Evolutionary conservation across 805 yeast genomes (phyloP), one percentile per base, ranked within the genome.

Genomic region (Suhomyces sp.): DNA sequence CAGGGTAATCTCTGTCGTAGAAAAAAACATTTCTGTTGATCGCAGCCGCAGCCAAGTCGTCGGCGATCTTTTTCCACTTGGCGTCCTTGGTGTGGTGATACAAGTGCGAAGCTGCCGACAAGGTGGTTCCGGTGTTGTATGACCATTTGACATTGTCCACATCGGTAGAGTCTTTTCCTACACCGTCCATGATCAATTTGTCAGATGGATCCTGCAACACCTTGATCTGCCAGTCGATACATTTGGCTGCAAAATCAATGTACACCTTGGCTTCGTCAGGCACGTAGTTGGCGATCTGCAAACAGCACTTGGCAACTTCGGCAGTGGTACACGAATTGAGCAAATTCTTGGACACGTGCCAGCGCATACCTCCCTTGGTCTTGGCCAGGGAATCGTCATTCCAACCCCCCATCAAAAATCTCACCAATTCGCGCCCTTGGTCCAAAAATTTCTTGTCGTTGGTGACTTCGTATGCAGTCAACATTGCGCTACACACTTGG

Each of bases 401-500:
- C 80, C 84, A 78, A 19, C 90, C 90, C 9, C 85, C 83, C 81
- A 84, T 80, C 55, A 86, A 65, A 58, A 85, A 85, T 41, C 82
- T 65, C 51, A 79, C 83, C 58, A 83, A 71, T 56, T 82, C 86
- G 47, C 81, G 72, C 6, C 84, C 87, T 57, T 73, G 72, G 57
- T 79, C 82, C 54, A 86, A 69, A 60, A 73, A 82, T 44, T 70
- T 69, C 57, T 69, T 69, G 55, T 84, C 79, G 1, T 79, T 80
- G 1, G 89, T 84, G 21, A 83, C 88, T 60, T 85, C 90, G 60
- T 82, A 85, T 1, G 88, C 87, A 2, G 83, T 77, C 52, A 86
- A 69, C 57, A 84, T 72, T 3, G 85, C 86, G 58, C 83, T 74
- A 13, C 87, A 85, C 12, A 85, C 82, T 63, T 86, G 92, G 2